Evolutionary conservation across 2,329 filamentous ascomycete genomes (phyloP).

Genomic region (Coleophoma eucalyptorum): DNA sequence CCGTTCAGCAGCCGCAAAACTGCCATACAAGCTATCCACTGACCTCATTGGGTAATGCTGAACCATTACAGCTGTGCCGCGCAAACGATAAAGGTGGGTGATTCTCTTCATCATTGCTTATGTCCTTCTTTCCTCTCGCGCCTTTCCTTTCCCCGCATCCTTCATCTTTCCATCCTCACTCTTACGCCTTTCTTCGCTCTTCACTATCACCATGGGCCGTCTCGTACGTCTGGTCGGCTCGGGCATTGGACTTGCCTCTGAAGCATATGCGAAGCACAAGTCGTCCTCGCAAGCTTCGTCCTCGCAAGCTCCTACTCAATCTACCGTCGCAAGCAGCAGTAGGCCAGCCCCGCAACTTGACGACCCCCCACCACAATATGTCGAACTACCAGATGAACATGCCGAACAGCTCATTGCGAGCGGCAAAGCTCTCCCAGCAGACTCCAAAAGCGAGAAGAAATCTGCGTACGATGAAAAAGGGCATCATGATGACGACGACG

Average conservation of each 20-base stretch:
- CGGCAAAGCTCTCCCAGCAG: constrained; percentile 13
- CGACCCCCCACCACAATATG: constrained; percentile 17
- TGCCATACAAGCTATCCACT: too few relatives aligned
- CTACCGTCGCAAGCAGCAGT: constrained; percentile 13
- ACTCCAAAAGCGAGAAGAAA: constrained; percentile 6
- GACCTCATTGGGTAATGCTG: too few relatives aligned
- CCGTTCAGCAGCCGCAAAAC: too few relatives aligned
- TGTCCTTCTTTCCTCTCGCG: too few relatives aligned
- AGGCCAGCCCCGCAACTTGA: constrained; percentile 1
- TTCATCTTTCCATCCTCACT: too few relatives aligned
- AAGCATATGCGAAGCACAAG: constrained; percentile 14
- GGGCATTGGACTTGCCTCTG: constrained; percentile 21
- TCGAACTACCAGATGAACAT: constrained; percentile 12
- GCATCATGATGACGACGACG: constrained; percentile 13
- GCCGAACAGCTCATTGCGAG: constrained; percentile 13
- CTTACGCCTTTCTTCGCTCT: too few relatives aligned
- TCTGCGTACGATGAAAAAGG: not conserved
- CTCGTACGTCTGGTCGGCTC: constrained; percentile 18
- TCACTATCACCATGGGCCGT: constrained; percentile 9
- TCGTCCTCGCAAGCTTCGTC: constrained; percentile 1
- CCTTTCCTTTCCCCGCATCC: too few relatives aligned
- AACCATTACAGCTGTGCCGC: too few relatives aligned
- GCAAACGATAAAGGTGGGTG: too few relatives aligned
- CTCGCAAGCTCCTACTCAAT: not conserved
- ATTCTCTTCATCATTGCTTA: too few relatives aligned